Base-by-base conservation (phyloP, 139 green algal genomes). In the Mesotaenium endlicherianum region DNA sequence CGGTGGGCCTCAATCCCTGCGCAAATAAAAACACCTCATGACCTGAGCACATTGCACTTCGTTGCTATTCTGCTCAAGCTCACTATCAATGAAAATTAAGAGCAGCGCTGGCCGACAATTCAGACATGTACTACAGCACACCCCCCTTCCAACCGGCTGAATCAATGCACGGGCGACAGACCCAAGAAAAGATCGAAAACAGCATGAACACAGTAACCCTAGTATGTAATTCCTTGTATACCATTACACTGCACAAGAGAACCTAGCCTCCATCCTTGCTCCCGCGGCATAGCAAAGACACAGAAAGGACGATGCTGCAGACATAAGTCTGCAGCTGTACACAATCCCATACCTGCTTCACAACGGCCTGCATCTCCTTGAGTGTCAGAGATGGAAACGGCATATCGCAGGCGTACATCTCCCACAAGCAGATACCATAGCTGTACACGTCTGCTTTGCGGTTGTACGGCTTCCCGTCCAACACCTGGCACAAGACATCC, bases 381-480 rank as follows among this genome's bases (percentile, higher is more conserved):
- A 84, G 47, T 11, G 17, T n/a, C 41, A 84, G 77, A 5, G 77
- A 34, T 17, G 77, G 77, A 38, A 84, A 84, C 14, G 77, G 77
- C 77, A 84, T 84, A 45, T 84, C 58, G 60, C 77, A 84, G 68
- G 42, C 57, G 57, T 84, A 84, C n/a, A 98, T 92, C 91, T 98
- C 95, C 94, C 95, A 98, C 70, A 98, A 39, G 50, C 96, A 88
- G 36, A 98, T 92, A 31, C 89, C 94, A 88, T 95, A 97, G 39
- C 88, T 94, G 87, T 97, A 98, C 42, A 98, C 92, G 82, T 98
- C 96, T 14, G 82, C 85, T 84, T 95, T 95, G 43, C 91, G 75
- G 58, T 94, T 86, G 86, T 99, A 99, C 0, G 96, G 93, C 86
- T 93, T 93, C 90, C 98, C 95, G 88, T 98, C 94, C 53, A 99